Evolutionary conservation across 257 asterid genomes (phyloP), one percentile per base, ranked within the genome.

Genomic region (Penstemon davidsonii): DNA sequence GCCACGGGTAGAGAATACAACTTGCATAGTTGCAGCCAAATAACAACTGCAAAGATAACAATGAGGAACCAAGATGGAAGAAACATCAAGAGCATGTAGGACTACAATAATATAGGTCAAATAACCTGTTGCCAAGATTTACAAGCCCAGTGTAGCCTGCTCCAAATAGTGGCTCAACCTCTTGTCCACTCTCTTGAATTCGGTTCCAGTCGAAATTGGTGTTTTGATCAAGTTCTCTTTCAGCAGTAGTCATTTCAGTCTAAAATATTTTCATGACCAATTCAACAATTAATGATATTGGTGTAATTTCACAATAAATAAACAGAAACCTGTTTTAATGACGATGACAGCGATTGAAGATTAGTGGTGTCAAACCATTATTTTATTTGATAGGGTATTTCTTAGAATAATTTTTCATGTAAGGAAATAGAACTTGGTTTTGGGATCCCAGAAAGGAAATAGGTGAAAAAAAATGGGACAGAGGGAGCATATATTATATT

Each of bases 191-290:
- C 83, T 94, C 97, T 83, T 90, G 99, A 75, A 94, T 94, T 60
- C 99, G 96, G 74, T 94, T 94, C 99, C 99, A 94, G 83, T 94
- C 99, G 37, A 69, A 94, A 76, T 84, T 94, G 83, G 92, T 83
- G 73, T 90, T 94, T 71, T 87, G 97, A 80, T 94, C 99, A 70
- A 94, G 97, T 74, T 94, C 99, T 75, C 91, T 87, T 81, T 94
- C 99, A 64, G 97, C 97, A 68, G 99, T 94, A 5, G 99, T 94
- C 99, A 91, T 85, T 80, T 94, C 97, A 49, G 99, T 94, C 99
- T 92, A 79, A 65, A 68, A 74, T 33, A 80, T 60, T 3, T 73
- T 11, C 13, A 49, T 64, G 49, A 64, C 11, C 37, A 74, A 72
- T 63, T 53, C 13, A 55, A 67, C 59, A 7, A 52, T 66, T 11